phyloP scores from a whole-genome alignment of 1,284 basidiomycete species.

The Calocybe gambosa region DNA sequence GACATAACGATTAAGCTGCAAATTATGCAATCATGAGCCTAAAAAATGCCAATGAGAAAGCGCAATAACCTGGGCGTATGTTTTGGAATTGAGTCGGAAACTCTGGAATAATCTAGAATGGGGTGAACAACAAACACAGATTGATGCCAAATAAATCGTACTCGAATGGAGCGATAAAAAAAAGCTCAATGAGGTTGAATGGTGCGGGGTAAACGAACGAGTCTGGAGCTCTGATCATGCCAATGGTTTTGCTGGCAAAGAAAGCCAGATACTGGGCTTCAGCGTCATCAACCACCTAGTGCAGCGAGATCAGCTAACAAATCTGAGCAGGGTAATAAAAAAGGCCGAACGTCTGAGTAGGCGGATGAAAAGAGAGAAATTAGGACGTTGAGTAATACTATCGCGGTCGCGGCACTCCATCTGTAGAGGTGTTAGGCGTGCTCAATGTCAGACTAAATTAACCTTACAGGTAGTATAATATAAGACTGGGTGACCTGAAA shows the following conservation, averaged over 20 bases:
- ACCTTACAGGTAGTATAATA: constrained; percentile 75
- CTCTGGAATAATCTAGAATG: constrained; percentile 38
- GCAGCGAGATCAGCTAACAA: constrained; percentile 4
- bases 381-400: constrained; percentile 90
- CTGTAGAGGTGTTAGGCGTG: constrained; percentile 26
- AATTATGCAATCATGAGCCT: background rate
- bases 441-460: background rate
- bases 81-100: constrained; percentile 34
- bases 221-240: constrained; percentile 82
- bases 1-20: constrained; percentile 66
- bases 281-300: constrained; percentile 35
- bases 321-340: background rate
- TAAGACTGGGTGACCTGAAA: constrained; percentile 59
- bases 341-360: constrained; percentile 78
- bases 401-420: constrained; percentile 83
- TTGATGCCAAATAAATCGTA: constrained; percentile 32
- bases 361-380: constrained; percentile 93
- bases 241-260: constrained; percentile 81
- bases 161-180: constrained; percentile 84
- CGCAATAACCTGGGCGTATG: constrained; percentile 50
- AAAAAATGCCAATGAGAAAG: background rate
- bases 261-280: constrained; percentile 76
- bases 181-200: constrained; percentile 82
- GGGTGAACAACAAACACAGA: background rate
- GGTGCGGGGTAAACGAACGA: constrained; percentile 68